Evolutionary conservation across 441 rosid genomes (phyloP).

Genomic region (Bruguiera hainesii): DNA sequence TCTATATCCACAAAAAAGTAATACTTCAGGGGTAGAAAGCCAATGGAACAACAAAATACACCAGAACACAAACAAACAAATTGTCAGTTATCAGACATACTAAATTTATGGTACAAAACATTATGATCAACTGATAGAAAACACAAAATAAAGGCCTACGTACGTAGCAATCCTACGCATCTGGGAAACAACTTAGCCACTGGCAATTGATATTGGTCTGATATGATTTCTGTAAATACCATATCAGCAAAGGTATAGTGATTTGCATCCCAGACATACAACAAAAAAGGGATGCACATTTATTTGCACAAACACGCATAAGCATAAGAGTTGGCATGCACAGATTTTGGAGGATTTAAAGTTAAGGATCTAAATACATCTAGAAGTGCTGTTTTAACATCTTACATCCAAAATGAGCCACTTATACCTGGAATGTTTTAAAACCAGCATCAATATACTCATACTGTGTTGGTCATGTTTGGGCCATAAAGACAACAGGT

Average conservation of each 20-base stretch:
- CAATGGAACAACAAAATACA: conserved; percentile 11
- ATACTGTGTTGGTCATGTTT: not conserved
- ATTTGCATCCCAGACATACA: not conserved
- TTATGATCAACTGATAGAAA: no score
- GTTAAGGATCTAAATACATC: not conserved
- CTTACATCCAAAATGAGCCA: not conserved
- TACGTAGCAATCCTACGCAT: no score
- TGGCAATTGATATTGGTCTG: no score
- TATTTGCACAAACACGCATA: not conserved
- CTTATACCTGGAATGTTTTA: not conserved
- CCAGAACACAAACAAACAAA: conserved; percentile 10
- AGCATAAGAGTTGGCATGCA: not conserved
- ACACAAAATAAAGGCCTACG: no score
- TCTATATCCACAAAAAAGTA: not conserved
- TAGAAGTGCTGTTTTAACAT: not conserved
- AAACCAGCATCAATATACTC: not conserved
- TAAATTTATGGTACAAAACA: no score
- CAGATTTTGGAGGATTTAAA: not conserved
- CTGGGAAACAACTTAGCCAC: no score
- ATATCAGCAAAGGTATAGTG: not conserved
- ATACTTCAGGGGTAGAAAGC: not conserved
- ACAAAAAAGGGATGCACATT: not conserved
- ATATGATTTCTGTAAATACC: no score
- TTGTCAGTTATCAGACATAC: not conserved
- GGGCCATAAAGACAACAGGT: not conserved